phyloP scores from a whole-genome alignment of 108 stramenopile genomes.

The Craspedostauros australis region DNA sequence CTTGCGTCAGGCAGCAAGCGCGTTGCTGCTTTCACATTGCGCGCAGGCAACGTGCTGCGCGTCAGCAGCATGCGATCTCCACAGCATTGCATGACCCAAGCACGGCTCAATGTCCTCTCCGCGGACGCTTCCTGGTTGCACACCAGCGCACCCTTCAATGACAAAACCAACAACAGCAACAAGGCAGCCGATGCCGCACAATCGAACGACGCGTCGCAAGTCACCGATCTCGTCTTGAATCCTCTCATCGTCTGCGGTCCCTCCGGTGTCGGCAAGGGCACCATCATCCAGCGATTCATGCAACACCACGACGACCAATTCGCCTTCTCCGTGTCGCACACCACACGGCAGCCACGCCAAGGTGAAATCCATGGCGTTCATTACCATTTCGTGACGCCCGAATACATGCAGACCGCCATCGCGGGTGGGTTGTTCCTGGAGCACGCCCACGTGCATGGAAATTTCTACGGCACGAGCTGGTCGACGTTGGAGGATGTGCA shows the following conservation, averaged over 20 bases:
- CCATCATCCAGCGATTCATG: constrained; percentile 31
- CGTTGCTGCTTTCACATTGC: too few species aligned
- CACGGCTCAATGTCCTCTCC: too few species aligned
- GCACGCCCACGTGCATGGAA: constrained; percentile 94
- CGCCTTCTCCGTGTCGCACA: constrained; percentile 62
- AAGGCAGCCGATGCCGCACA: neutral
- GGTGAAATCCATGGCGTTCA: constrained; percentile 85
- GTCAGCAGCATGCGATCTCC: too few species aligned
- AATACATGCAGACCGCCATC: constrained; percentile 19
- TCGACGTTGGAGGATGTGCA: constrained; percentile 59
- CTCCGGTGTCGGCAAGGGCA: constrained; percentile 45
- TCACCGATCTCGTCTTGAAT: constrained; percentile 3
- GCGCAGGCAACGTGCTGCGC: too few species aligned
- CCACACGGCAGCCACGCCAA: constrained; percentile 81
- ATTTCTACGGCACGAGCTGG: constrained; percentile 92
- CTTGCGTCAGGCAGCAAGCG: too few species aligned
- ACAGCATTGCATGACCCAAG: too few species aligned
- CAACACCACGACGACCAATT: neutral
- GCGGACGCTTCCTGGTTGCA: too few species aligned
- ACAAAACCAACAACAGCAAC: constrained; percentile 1
- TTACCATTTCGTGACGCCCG: constrained; percentile 84
- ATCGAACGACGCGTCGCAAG: neutral
- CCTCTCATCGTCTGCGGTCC: constrained; percentile 44
- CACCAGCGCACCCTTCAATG: too few species aligned
- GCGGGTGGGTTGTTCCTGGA: constrained; percentile 68